Evolutionary conservation across 2,329 filamentous ascomycete genomes (phyloP), one percentile per base, ranked within the genome.

Genomic region (Lasiodiplodia theobromae): DNA sequence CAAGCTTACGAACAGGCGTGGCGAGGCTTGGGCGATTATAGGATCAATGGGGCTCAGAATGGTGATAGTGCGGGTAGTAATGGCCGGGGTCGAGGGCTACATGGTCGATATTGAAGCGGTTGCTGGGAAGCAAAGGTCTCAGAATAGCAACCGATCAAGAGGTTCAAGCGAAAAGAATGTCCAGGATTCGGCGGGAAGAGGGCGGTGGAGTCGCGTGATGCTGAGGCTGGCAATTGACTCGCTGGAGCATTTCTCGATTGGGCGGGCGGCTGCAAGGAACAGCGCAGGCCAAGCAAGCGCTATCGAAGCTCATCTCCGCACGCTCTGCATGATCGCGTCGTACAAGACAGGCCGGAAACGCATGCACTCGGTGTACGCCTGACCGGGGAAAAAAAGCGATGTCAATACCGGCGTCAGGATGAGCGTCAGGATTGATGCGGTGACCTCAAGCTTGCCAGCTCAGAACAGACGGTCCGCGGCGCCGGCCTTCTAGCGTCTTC

Each of bases 221-320:
- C 18, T 18, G 28, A 56, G 53, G 25, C 44, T 47, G 14, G 44
- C n/a, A 14, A 5, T 25, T 53, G 23, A n/a, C 49, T 44, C 40
- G 49, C 18, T 11, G 23, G 21, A n/a, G 8, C 2, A 25, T 28
- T 54, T 38, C 34, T 10, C 28, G 18, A n/a, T n/a, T 11, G 18
- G 11, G 54, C 34, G 11, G 54, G 54, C 54, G 54, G 54, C 54
- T 64, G 60, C 60, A 64, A 64, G 60, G 60, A 64, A 64, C 60
- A 53, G 57, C 44, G 38, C 57, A n/a, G 57, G 38, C 57, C 38
- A 44, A 62, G 60, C 60, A 49, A 49, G 4, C 54, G 38, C 60
- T 52, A 52, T 64, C 60, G 60, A 64, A 38, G 60, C 60, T 47
- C 51, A 64, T 64, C 60, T 64, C 60, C 60, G 47, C 44, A 52